phyloP scores from a whole-genome alignment of 2,329 filamentous ascomycete species.

The Tolypocladium tropicale region DNA sequence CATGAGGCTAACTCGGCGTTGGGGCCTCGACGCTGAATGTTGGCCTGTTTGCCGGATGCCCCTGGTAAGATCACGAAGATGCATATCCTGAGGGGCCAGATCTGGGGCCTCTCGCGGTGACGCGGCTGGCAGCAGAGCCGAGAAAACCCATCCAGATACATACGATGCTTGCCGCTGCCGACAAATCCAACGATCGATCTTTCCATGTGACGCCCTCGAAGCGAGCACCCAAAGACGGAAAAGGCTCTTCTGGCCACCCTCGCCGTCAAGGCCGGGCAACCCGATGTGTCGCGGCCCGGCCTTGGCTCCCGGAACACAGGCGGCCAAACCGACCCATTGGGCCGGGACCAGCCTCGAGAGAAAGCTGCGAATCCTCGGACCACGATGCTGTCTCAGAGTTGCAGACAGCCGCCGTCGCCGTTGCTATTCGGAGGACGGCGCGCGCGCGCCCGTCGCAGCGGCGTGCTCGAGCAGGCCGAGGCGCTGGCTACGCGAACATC shows the following conservation, averaged over 20 bases:
- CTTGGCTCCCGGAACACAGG: not conserved
- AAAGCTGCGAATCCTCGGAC: not conserved
- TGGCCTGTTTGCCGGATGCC: not conserved
- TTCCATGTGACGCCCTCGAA: not conserved
- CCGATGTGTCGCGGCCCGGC: not conserved
- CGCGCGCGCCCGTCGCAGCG: not conserved
- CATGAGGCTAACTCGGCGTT: not conserved
- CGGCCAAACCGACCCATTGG: conserved; percentile 1
- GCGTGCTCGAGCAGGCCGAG: not conserved
- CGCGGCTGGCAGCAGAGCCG: not conserved
- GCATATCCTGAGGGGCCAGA: not conserved
- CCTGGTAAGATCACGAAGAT: not conserved
- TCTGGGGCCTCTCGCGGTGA: not conserved
- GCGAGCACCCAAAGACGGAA: conserved; percentile 1
- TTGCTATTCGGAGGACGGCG: not conserved
- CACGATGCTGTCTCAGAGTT: conserved; percentile 1
- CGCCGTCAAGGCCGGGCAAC: not conserved
- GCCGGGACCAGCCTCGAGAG: not conserved
- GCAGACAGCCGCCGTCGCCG: not conserved
- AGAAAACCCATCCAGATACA: not conserved
- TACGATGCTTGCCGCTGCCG: not conserved
- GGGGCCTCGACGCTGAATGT: not conserved
- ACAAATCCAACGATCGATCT: too few relatives aligned
- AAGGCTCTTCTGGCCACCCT: not conserved
- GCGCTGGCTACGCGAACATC: conserved; percentile 3